phyloP scores from a whole-genome alignment of 2,329 filamentous ascomycete species.

The Epichloe scottii region DNA sequence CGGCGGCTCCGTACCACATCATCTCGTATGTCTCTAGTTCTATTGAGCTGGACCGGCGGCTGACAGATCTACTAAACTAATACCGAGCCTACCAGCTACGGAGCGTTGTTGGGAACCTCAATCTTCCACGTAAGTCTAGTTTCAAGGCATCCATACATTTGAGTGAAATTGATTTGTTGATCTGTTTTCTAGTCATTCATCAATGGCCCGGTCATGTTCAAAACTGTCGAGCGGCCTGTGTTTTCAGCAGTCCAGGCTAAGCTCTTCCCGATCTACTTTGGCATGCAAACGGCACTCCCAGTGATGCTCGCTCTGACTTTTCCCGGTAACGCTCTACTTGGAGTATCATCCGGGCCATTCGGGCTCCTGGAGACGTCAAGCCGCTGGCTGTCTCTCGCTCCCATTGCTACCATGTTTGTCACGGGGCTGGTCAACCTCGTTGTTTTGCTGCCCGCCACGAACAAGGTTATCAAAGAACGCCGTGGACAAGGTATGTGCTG shows the following conservation, averaged over 20 bases:
- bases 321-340: slow-evolving; percentile 45
- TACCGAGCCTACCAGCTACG: slow-evolving; percentile 50
- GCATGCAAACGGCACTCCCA: slow-evolving; percentile 66
- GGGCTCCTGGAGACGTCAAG: slow-evolving; percentile 50
- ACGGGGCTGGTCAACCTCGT: slow-evolving; percentile 58
- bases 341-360: slow-evolving; percentile 33
- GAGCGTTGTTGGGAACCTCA: slow-evolving; percentile 73
- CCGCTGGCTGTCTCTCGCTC: slow-evolving; percentile 51
- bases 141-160: not conserved
- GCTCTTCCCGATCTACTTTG: slow-evolving; percentile 83
- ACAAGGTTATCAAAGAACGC: slow-evolving; percentile 59
- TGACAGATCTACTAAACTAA: slow-evolving; percentile 9
- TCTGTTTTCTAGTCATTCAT: slow-evolving; percentile 50
- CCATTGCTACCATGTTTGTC: slow-evolving; percentile 57
- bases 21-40: slow-evolving; percentile 42
- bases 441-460: slow-evolving; percentile 64
- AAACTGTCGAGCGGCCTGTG: slow-evolving; percentile 60
- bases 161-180: not conserved
- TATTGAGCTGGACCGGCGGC: not conserved
- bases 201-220: slow-evolving; percentile 63
- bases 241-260: slow-evolving; percentile 71
- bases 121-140: slow-evolving; percentile 58
- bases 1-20: slow-evolving; percentile 63
- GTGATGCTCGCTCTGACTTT: slow-evolving; percentile 66
- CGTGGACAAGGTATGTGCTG: slow-evolving; percentile 58